Percentiles rank a stretch among this genome's conserved stretches.
These are phyloP conservation scores for Protea cynaroides DNA, from an alignment of 164 flowering plant species.

Conservation along the genomic window DNA sequence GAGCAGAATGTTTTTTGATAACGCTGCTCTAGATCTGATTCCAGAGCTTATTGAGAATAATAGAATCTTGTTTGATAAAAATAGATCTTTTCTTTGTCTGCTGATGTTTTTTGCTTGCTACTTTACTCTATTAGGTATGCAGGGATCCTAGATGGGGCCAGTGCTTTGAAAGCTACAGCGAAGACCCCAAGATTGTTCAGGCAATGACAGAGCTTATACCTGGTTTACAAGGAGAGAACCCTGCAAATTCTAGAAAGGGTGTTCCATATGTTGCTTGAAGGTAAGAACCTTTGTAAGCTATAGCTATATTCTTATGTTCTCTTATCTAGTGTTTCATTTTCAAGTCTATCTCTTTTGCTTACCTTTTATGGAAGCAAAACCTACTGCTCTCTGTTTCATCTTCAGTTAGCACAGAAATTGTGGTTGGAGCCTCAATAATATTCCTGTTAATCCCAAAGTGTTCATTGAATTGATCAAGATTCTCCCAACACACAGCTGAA, in stretches of 20 bases:
- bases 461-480: too few species aligned
- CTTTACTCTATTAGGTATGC: conserved; percentile 34
- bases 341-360: neutral
- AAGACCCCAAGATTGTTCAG: conserved; percentile 43
- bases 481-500: too few species aligned
- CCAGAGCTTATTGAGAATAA: too few species aligned
- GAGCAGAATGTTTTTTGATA: too few species aligned
- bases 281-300: conserved; percentile 20
- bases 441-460: too few species aligned
- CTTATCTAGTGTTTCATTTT: neutral
- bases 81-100: neutral
- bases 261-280: conserved; percentile 46
- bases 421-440: too few species aligned
- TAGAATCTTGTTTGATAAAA: too few species aligned
- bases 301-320: neutral
- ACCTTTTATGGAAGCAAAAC: neutral
- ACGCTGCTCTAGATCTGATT: too few species aligned
- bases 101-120: neutral
- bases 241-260: conserved; percentile 25
- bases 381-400: neutral
- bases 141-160: conserved; percentile 70
- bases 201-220: conserved; percentile 46
- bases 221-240: conserved; percentile 50
- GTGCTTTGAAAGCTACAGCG: conserved; percentile 59
- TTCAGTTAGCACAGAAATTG: neutral